These are phyloP conservation scores for Wallacemonas sp. DNA, from an alignment of 208 protist species.

Conservation along the genomic window DNA sequence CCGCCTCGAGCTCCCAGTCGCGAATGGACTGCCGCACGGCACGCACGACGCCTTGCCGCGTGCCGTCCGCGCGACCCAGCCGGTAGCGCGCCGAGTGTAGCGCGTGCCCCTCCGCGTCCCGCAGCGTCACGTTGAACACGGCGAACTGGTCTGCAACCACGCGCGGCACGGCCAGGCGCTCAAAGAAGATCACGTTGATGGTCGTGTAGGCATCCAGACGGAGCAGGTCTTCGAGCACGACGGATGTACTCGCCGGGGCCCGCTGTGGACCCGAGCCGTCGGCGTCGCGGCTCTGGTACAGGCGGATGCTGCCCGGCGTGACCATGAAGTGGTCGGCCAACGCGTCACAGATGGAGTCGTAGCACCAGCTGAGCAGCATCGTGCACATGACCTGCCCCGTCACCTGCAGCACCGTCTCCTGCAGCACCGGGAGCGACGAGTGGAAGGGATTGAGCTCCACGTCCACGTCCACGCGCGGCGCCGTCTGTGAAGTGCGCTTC, in stretches of 20 bases:
- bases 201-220: constrained; percentile 30
- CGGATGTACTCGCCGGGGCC: constrained; percentile 7
- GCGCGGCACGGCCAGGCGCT: constrained; percentile 36
- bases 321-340: constrained; percentile 32
- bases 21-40: constrained; percentile 32
- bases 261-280: constrained; percentile 21
- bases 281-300: constrained; percentile 45
- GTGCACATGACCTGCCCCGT: constrained; percentile 23
- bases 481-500: neutral
- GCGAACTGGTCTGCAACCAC: constrained; percentile 22
- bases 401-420: constrained; percentile 24
- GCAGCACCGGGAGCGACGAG: constrained; percentile 27
- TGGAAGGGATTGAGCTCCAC: constrained; percentile 46
- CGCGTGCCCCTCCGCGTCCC: constrained; percentile 48
- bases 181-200: constrained; percentile 39
- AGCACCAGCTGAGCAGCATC: constrained; percentile 45
- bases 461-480: constrained; percentile 7
- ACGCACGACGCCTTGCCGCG: constrained; percentile 32
- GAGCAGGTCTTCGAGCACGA: constrained; percentile 37
- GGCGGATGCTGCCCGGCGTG: constrained; percentile 52
- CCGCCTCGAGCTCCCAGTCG: constrained; percentile 34
- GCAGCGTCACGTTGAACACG: constrained; percentile 38
- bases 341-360: constrained; percentile 54
- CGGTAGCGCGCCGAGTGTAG: constrained; percentile 49
- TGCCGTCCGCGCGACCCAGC: constrained; percentile 18